Evolutionary conservation across 148 eudicot species (phyloP).

Genomic region (Limonium bicolor): DNA sequence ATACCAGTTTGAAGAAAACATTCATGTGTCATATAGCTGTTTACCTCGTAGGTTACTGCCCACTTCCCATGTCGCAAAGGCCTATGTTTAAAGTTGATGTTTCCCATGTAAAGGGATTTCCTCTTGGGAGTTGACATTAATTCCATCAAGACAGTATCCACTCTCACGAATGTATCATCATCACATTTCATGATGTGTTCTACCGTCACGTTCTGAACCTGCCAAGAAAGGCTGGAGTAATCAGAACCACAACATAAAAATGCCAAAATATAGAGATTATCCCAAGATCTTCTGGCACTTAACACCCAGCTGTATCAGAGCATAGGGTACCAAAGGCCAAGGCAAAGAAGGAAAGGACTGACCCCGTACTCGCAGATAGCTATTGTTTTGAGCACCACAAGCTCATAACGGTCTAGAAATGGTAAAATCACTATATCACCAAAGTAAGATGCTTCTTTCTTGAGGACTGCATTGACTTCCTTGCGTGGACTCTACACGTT

Average conservation of each 20-base stretch:
- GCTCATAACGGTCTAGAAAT: slow-evolving; percentile 82
- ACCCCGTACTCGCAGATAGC: slow-evolving; percentile 95
- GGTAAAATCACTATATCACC: slow-evolving; percentile 85
- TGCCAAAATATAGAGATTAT: not conserved
- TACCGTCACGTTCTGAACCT: slow-evolving; percentile 71
- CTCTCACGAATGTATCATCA: slow-evolving; percentile 81
- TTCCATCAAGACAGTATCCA: slow-evolving; percentile 61
- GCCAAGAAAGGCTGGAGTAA: slow-evolving; percentile 8
- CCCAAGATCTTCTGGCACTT: no score
- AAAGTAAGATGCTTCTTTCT: slow-evolving; percentile 79
- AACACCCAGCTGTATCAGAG: no score
- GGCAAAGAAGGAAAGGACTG: no score
- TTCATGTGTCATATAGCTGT: no score
- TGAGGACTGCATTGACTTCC: slow-evolving; percentile 63
- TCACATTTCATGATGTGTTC: slow-evolving; percentile 87
- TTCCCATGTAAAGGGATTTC: slow-evolving; percentile 81
- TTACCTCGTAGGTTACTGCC: slow-evolving; percentile 92
- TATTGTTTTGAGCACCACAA: slow-evolving; percentile 82
- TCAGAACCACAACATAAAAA: not conserved
- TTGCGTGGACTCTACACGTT: slow-evolving; percentile 53
- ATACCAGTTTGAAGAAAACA: no score
- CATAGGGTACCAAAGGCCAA: no score
- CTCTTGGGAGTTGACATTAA: slow-evolving; percentile 35
- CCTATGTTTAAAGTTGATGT: slow-evolving; percentile 74
- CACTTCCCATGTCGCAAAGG: slow-evolving; percentile 93